Conservation (phyloP, 129 eudicot genomes). For the Gnaphalium uliginosum region DNA sequence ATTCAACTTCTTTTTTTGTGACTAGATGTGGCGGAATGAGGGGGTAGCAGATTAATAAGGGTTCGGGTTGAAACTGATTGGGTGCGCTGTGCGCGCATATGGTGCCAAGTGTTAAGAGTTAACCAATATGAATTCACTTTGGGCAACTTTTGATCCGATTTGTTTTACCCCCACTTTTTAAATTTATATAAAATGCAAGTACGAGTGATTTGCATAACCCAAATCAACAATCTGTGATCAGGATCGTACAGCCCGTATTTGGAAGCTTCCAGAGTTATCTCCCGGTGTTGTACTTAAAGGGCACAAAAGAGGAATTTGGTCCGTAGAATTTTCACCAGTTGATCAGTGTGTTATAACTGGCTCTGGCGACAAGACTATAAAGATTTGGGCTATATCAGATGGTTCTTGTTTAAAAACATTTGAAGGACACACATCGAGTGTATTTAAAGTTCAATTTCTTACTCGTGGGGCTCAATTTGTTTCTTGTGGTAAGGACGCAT, state of each 20-base stretch:
- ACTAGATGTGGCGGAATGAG: not conserved
- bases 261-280: slow-evolving; percentile 86
- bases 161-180: not conserved
- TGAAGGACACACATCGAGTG: slow-evolving; percentile 57
- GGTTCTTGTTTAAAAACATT: slow-evolving; percentile 91
- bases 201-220: no score
- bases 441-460: no score
- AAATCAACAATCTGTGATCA: slow-evolving; percentile 27
- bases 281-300: slow-evolving; percentile 69
- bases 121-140: not conserved
- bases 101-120: not conserved
- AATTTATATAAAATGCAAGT: not conserved
- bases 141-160: not conserved
- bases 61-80: not conserved
- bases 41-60: not conserved
- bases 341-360: slow-evolving; percentile 94
- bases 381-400: slow-evolving; percentile 89
- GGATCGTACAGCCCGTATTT: slow-evolving; percentile 90
- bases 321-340: slow-evolving; percentile 94
- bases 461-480: slow-evolving; percentile 29
- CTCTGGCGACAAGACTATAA: slow-evolving; percentile 89
- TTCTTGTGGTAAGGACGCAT: slow-evolving; percentile 64
- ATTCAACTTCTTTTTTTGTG: not conserved
- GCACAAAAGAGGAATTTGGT: slow-evolving; percentile 97
- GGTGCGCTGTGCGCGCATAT: not conserved